Conservation (phyloP, 768 basidiomycete species). For the Chalciporus pseudorubinellus region DNA sequence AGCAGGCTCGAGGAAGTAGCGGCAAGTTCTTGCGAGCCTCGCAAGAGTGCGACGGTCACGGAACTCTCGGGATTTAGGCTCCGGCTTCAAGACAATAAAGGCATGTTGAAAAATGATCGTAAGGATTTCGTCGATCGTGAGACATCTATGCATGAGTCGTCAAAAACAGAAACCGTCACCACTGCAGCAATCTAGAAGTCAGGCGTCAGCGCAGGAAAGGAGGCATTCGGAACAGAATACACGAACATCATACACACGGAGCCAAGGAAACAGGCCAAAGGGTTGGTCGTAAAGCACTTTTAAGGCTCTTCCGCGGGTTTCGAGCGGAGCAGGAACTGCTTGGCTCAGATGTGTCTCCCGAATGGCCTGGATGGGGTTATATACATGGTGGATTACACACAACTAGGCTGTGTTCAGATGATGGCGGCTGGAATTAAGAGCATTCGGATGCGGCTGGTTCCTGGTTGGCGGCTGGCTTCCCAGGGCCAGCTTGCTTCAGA, state of each 20-base stretch:
- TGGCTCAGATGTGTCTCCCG: background rate
- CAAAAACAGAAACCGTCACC: constrained; percentile 18
- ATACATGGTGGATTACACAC: no score
- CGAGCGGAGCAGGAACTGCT: constrained; percentile 22
- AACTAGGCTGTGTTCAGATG: background rate
- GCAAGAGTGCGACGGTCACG: constrained; percentile 32
- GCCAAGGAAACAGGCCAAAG: constrained; percentile 13
- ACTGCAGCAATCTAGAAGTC: background rate
- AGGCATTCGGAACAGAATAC: constrained; percentile 7
- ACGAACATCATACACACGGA: constrained; percentile 28
- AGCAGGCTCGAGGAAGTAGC: constrained; percentile 32
- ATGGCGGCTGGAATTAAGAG: background rate
- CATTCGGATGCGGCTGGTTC: background rate
- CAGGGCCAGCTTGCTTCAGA: background rate
- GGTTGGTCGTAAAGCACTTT: background rate
- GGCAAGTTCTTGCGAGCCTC: constrained; percentile 31
- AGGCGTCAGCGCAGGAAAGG: background rate
- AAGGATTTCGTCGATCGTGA: constrained; percentile 33
- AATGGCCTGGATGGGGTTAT: background rate
- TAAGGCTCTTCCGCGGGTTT: constrained; percentile 13
- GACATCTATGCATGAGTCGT: constrained; percentile 33
- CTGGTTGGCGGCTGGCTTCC: background rate
- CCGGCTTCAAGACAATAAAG: constrained; percentile 26
- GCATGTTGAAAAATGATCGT: constrained; percentile 32
- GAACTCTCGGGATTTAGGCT: constrained; percentile 28